Evolutionary conservation across 805 yeast genomes (phyloP).

Genomic region (Dipodascus albidus): DNA sequence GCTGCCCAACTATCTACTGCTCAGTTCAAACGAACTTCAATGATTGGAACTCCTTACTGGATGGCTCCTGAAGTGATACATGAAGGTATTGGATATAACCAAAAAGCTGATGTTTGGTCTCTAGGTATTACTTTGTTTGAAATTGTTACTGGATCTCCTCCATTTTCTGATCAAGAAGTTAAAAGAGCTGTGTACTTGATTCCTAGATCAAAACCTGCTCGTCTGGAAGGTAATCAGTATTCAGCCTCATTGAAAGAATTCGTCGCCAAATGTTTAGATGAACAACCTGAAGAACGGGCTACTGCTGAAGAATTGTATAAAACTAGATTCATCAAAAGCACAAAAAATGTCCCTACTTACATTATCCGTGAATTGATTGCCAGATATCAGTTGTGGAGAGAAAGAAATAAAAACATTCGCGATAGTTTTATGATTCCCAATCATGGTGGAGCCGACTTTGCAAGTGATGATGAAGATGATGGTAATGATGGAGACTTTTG

Average conservation of each 20-base stretch:
- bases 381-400: slow-evolving; percentile 40
- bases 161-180: slow-evolving; percentile 92
- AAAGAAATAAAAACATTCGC: slow-evolving; percentile 36
- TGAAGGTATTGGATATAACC: slow-evolving; percentile 35
- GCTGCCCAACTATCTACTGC: slow-evolving; percentile 83
- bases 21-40: slow-evolving; percentile 73
- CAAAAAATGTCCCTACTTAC: slow-evolving; percentile 48
- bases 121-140: slow-evolving; percentile 90
- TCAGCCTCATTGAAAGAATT: slow-evolving; percentile 70
- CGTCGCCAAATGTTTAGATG: slow-evolving; percentile 86
- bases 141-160: slow-evolving; percentile 95
- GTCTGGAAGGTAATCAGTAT: slow-evolving; percentile 83
- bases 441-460: slow-evolving; percentile 16
- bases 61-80: slow-evolving; percentile 46
- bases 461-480: slow-evolving; percentile 16
- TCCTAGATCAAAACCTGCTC: slow-evolving; percentile 86
- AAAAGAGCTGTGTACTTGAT: slow-evolving; percentile 89
- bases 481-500: slow-evolving; percentile 40
- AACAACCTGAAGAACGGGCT: slow-evolving; percentile 80
- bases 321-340: slow-evolving; percentile 56
- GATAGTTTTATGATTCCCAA: slow-evolving; percentile 26
- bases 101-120: slow-evolving; percentile 96
- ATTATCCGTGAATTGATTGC: slow-evolving; percentile 64
- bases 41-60: slow-evolving; percentile 56
- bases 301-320: slow-evolving; percentile 75